Evolutionary conservation across 768 basidiomycete species (phyloP).

Genomic region (Tulasnella sp.): DNA sequence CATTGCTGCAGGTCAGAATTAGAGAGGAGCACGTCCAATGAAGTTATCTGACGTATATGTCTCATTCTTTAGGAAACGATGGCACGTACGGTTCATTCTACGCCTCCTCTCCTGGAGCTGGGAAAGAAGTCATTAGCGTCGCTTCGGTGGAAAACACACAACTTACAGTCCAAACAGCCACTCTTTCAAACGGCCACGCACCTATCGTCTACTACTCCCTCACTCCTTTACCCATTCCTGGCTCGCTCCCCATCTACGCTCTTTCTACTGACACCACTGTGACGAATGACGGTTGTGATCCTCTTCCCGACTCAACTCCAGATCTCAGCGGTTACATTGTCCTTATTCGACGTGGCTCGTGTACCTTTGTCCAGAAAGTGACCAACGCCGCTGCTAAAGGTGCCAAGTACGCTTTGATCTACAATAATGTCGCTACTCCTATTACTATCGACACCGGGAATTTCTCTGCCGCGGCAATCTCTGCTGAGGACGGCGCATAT

Average conservation of each 20-base stretch:
- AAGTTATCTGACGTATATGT: background rate
- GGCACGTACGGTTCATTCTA: conserved; percentile 33
- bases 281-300: conserved; percentile 31
- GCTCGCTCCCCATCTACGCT: conserved; percentile 31
- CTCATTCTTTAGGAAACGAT: conserved; percentile 25
- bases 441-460: conserved; percentile 38
- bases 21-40: too few relatives aligned
- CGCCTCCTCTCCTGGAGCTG: conserved; percentile 30
- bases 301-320: conserved; percentile 28
- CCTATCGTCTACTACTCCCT: conserved; percentile 47
- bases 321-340: conserved; percentile 31
- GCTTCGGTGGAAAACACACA: conserved; percentile 26
- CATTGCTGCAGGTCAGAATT: conserved; percentile 15
- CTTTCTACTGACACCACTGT: conserved; percentile 30
- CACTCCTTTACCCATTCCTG: conserved; percentile 27
- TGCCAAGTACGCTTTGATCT: conserved; percentile 43
- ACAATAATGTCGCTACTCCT: conserved; percentile 4
- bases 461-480: conserved; percentile 40
- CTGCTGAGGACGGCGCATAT: conserved; percentile 42
- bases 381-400: conserved; percentile 49
- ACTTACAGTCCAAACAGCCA: background rate
- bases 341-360: conserved; percentile 33
- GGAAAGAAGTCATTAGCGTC: conserved; percentile 29
- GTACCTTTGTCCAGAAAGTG: conserved; percentile 40
- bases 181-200: conserved; percentile 29